phyloP scores from a whole-genome alignment of 331 rosid species.

The Prunus yedoensis region DNA sequence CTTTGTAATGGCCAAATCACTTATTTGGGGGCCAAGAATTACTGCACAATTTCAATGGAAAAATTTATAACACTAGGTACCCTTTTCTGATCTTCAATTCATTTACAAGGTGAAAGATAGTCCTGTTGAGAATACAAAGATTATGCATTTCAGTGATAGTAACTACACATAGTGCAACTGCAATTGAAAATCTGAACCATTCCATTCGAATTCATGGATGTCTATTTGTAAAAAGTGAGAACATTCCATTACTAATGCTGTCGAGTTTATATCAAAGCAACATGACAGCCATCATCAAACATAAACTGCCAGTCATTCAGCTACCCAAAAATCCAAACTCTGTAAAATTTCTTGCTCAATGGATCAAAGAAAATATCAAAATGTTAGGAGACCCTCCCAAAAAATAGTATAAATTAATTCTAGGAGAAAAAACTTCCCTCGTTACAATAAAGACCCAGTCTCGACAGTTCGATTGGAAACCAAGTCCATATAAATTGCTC shows the following conservation, averaged over 20 bases:
- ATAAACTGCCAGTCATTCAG: constrained; percentile 19
- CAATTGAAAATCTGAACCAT: constrained; percentile 7
- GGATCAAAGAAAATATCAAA: constrained; percentile 13
- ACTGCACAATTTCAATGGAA: neutral
- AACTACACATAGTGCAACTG: neutral
- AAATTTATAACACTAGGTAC: neutral
- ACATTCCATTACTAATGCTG: constrained; percentile 4
- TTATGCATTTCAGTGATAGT: neutral
- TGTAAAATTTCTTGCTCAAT: constrained; percentile 25
- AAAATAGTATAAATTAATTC: constrained; percentile 22
- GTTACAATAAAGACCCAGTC: constrained; percentile 23
- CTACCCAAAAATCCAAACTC: constrained; percentile 25
- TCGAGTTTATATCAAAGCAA: constrained; percentile 11
- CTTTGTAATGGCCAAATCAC: neutral
- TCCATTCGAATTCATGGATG: constrained; percentile 16
- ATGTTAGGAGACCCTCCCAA: constrained; percentile 29
- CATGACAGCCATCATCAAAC: constrained; percentile 20
- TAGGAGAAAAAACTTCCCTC: constrained; percentile 17
- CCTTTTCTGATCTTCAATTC: neutral
- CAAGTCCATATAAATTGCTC: constrained; percentile 14
- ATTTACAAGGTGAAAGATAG: neutral
- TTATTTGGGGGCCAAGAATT: neutral
- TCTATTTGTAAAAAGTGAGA: constrained; percentile 1
- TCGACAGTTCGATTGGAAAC: constrained; percentile 7
- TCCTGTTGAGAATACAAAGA: neutral